Conservation (phyloP, 2,329 filamentous ascomycete genomes). For the Aspergillus brasiliensis region DNA sequence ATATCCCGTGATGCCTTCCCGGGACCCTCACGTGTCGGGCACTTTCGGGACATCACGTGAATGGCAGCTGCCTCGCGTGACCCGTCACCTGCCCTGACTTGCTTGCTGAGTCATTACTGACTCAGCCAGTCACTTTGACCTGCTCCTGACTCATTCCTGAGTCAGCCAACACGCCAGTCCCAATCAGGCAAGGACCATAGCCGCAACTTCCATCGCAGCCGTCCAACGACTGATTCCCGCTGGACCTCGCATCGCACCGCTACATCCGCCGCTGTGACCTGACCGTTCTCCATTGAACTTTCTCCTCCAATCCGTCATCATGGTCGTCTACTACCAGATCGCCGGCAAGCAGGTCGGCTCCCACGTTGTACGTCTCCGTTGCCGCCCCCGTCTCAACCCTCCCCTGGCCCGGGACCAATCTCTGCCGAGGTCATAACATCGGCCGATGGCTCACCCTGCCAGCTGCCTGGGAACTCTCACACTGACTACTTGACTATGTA, state of each 20-base stretch:
- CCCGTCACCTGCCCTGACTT: not conserved
- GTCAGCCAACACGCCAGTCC: conserved; percentile 7
- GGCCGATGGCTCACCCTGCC: conserved; percentile 1
- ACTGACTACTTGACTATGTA: conserved; percentile 19
- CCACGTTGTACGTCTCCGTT: conserved; percentile 49
- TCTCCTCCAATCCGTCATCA: conserved; percentile 40
- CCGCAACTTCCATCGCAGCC: conserved; percentile 23
- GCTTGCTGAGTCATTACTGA: conserved; percentile 12
- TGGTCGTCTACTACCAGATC: conserved; percentile 56
- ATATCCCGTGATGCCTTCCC: conserved; percentile 13
- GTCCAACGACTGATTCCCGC: conserved; percentile 20
- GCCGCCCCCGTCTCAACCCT: conserved; percentile 19
- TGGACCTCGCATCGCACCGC: conserved; percentile 32
- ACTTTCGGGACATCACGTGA: conserved; percentile 27
- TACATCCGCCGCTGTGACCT: conserved; percentile 19
- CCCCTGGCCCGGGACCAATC: conserved; percentile 18
- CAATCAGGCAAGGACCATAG: conserved; percentile 11
- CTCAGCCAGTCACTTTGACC: not conserved
- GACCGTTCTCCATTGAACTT: conserved; percentile 12
- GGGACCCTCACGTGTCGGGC: conserved; percentile 22
- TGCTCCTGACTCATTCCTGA: conserved; percentile 7
- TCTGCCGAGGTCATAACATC: conserved; percentile 2
- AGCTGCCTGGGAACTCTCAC: not conserved
- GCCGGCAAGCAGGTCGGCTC: conserved; percentile 56
- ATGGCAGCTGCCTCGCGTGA: not conserved